These are phyloP conservation scores for Nyctanthes arbortristis DNA, from an alignment of 257 asterid species.

Conservation along the genomic window DNA sequence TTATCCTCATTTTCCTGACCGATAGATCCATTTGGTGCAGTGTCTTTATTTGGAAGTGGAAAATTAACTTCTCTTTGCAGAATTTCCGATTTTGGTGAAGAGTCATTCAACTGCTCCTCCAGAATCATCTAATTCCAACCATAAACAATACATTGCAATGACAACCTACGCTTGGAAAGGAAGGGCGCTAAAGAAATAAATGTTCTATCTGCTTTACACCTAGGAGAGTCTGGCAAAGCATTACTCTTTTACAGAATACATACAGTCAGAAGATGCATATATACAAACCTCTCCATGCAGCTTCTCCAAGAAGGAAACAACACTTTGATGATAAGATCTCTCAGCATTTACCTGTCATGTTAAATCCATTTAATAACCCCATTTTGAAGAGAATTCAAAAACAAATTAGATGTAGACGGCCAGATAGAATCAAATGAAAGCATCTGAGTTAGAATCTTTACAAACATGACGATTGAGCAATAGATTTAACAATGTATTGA, in stretches of 20 bases:
- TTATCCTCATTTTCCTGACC: constrained; percentile 37
- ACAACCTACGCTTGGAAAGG: neutral
- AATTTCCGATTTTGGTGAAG: constrained; percentile 43
- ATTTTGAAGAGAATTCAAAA: constrained; percentile 11
- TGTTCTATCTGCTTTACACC: neutral
- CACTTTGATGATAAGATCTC: constrained; percentile 81
- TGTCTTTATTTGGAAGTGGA: constrained; percentile 34
- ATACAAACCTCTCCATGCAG: constrained; percentile 72
- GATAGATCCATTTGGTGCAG: constrained; percentile 36
- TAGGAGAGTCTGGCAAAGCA: neutral
- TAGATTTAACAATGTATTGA: neutral
- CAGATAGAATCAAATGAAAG: neutral
- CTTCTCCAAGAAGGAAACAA: constrained; percentile 76
- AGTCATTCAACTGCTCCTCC: constrained; percentile 63
- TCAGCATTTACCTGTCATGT: constrained; percentile 79
- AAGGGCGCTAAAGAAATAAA: neutral
- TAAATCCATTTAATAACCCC: constrained; percentile 31
- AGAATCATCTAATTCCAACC: constrained; percentile 56
- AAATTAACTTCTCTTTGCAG: constrained; percentile 33
- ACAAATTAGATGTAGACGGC: neutral
- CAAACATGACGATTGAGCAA: neutral
- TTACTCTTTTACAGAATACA: neutral
- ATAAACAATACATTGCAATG: constrained; percentile 18
- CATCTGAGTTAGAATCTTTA: neutral
- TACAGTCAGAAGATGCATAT: constrained; percentile 7